Conservation (phyloP, 208 protist species). For the Angomonas ambiguus region DNA sequence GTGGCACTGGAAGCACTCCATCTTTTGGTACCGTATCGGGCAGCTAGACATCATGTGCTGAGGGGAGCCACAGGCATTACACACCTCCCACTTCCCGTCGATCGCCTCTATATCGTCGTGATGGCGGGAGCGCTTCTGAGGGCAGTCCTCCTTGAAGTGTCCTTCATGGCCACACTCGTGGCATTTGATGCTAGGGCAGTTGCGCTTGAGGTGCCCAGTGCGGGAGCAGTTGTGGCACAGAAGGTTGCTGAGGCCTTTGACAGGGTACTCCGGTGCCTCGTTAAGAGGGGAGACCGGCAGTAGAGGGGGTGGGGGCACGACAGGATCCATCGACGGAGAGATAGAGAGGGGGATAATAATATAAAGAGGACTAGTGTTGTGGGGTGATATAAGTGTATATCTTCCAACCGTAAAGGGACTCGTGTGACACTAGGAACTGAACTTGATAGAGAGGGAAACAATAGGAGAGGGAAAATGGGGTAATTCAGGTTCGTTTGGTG, state of each 20-base stretch:
- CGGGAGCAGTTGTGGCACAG: conserved; percentile 47
- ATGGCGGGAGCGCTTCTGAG: conserved; percentile 9
- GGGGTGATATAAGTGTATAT: too few relatives aligned
- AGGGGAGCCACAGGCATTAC: conserved; percentile 65
- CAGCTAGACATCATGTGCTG: conserved; percentile 69
- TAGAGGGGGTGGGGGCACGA: conserved; percentile 11
- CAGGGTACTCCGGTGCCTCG: not conserved
- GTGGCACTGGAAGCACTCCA: conserved; percentile 86
- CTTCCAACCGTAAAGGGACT: too few relatives aligned
- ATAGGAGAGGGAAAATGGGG: conserved; percentile 6
- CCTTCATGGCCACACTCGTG: conserved; percentile 6
- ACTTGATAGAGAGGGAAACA: not conserved
- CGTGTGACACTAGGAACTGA: conserved; percentile 7
- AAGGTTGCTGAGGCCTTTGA: conserved; percentile 49
- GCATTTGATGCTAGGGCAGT: conserved; percentile 31
- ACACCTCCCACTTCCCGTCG: conserved; percentile 28
- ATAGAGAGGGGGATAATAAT: too few relatives aligned
- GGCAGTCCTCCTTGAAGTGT: conserved; percentile 19
- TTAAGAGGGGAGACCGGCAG: not conserved
- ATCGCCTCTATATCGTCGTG: conserved; percentile 9
- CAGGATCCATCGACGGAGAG: conserved; percentile 8
- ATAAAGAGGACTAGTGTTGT: not conserved
- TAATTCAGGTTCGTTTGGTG: not conserved
- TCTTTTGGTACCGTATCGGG: conserved; percentile 46
- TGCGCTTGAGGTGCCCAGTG: conserved; percentile 57